Evolutionary conservation across 768 basidiomycete genomes (phyloP), one percentile per base, ranked within the genome.

Genomic region (Hericium erinaceus): DNA sequence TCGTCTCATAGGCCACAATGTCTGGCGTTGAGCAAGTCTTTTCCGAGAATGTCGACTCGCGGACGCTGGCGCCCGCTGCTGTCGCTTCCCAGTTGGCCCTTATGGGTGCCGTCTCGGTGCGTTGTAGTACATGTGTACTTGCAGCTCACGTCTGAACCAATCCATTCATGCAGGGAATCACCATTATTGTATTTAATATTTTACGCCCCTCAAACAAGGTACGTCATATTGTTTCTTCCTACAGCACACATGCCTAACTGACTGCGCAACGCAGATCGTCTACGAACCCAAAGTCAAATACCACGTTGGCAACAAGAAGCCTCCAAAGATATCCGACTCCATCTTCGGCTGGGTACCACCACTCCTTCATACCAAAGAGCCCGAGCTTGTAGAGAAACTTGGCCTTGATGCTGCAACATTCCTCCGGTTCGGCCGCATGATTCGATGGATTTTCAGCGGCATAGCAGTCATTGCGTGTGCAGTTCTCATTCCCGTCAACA

Each of bases 241-340:
- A 10, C 10, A 9, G n/a, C 44, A 46, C n/a, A 5, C 44, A 10
- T 46, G 13, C 5, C 20, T 20, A 18, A 46, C n/a, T 46, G 15
- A 20, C 9, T 46, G 44, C 41, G 39, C 58, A 26, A 2, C 18
- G 37, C 58, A 92, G 92, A 81, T 91, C 60, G 83, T 94, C 58
- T 95, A 95, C 67, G 90, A 93, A 68, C 94, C 92, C 60, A 97
- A 95, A 73, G 83, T 91, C 72, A 95, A 95, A 71, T 95, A 93
- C 67, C 89, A 91, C 66, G 77, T 81, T 59, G 87, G 85, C 44
- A 70, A 82, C 70, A 91, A 91, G 68, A 74, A 78, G 26, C 91
- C 89, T 33, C 91, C 91, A 7, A 81, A 82, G 22, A 89, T 95
- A 69, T 85, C 85, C 40, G 85, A 89, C 69, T 85, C 87, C 1